Conservation (phyloP, 2,329 filamentous ascomycete species). For the Dryadomyces quercus-mongolicae region DNA sequence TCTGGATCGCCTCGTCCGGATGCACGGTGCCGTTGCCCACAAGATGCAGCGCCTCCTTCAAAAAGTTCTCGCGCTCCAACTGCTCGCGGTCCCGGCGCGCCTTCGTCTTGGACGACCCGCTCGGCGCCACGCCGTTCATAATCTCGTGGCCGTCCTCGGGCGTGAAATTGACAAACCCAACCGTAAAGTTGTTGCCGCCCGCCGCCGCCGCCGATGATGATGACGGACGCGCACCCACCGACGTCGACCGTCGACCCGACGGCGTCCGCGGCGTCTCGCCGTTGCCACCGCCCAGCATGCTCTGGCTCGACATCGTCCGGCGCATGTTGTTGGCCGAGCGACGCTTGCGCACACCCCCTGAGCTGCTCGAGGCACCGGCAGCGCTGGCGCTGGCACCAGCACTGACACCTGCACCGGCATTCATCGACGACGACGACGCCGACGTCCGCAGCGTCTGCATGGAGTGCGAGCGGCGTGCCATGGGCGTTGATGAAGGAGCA, state of each 20-base stretch:
- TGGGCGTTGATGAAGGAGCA: neutral
- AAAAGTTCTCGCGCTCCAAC: slow-evolving; percentile 56
- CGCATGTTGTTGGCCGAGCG: slow-evolving; percentile 20
- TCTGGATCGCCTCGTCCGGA: too few relatives aligned
- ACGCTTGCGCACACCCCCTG: slow-evolving; percentile 22
- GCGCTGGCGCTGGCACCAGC: neutral
- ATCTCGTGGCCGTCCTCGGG: slow-evolving; percentile 66
- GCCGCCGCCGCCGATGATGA: slow-evolving; percentile 11
- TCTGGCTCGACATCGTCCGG: slow-evolving; percentile 9
- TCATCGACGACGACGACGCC: neutral
- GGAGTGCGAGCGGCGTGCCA: slow-evolving; percentile 16
- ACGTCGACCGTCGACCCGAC: neutral
- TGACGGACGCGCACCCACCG: neutral
- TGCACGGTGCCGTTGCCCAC: slow-evolving; percentile 10
- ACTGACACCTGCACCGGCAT: neutral
- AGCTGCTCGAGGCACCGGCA: too few relatives aligned
- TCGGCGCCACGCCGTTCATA: slow-evolving; percentile 82
- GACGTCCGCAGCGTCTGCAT: slow-evolving; percentile 14
- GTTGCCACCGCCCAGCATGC: neutral
- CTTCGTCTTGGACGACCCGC: slow-evolving; percentile 87
- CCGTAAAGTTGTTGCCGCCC: slow-evolving; percentile 16
- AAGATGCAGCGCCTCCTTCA: slow-evolving; percentile 58
- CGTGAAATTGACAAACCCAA: slow-evolving; percentile 81
- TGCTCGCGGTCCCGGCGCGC: slow-evolving; percentile 84
- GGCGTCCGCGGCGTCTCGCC: neutral